Evolutionary conservation across 805 yeast genomes (phyloP).

Genomic region (Nakazawaea anatomiae): DNA sequence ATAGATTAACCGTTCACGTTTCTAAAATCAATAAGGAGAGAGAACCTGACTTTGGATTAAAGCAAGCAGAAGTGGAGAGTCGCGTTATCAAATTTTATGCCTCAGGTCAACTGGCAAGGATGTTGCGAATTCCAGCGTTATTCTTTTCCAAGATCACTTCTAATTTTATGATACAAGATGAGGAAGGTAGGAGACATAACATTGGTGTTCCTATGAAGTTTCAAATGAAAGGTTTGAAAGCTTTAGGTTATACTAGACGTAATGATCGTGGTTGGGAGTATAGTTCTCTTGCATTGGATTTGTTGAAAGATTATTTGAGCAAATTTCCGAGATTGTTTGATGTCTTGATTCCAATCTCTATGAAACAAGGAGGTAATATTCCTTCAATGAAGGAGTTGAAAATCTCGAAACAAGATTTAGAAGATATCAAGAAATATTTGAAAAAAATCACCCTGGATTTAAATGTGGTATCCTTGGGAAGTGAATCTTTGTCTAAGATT

Average conservation of each 20-base stretch:
- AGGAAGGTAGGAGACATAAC: constrained; percentile 47
- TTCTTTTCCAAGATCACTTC: constrained; percentile 78
- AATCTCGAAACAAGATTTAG: constrained; percentile 36
- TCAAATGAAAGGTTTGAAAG: constrained; percentile 75
- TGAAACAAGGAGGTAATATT: constrained; percentile 20
- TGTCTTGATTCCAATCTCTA: constrained; percentile 14
- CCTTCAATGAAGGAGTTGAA: constrained; percentile 33
- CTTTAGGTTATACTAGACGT: constrained; percentile 78
- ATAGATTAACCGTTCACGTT: constrained; percentile 46
- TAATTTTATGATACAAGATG: constrained; percentile 53
- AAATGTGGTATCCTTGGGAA: constrained; percentile 63
- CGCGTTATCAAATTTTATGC: constrained; percentile 55
- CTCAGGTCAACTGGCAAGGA: constrained; percentile 56
- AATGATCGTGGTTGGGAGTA: constrained; percentile 72
- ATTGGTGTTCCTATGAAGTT: constrained; percentile 83
- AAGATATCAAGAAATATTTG: constrained; percentile 33
- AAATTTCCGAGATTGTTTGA: constrained; percentile 60
- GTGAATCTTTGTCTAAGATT: constrained; percentile 68
- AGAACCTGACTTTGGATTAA: constrained; percentile 64
- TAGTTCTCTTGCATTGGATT: constrained; percentile 64
- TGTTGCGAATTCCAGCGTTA: constrained; percentile 50
- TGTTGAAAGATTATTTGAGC: constrained; percentile 54
- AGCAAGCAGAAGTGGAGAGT: constrained; percentile 52
- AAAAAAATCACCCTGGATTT: constrained; percentile 43
- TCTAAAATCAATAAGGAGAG: constrained; percentile 36